Percentiles rank a stretch among this genome's conserved stretches.
Evolutionary conservation across 2,329 filamentous ascomycete species (phyloP).

Genomic region (Pseudogymnoascus sp.): DNA sequence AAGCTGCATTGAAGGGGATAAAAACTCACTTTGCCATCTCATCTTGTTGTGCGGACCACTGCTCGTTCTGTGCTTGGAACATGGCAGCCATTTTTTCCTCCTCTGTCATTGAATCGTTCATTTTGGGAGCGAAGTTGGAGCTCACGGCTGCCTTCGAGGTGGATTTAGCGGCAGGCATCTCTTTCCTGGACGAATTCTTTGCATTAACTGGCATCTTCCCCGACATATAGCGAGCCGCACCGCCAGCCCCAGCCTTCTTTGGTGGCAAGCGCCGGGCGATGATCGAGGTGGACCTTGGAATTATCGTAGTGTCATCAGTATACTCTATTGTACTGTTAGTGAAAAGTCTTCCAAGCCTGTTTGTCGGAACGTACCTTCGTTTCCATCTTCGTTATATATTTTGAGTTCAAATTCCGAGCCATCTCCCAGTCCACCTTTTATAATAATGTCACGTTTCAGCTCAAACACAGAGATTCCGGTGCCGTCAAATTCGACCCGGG

Average conservation of each 20-base stretch:
- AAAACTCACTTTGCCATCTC: slow-evolving; percentile 71
- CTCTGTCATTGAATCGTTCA: slow-evolving; percentile 78
- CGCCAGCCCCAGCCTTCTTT: slow-evolving; percentile 74
- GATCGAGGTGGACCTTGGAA: slow-evolving; percentile 88
- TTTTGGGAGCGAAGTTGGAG: slow-evolving; percentile 49
- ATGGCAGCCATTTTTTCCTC: slow-evolving; percentile 91
- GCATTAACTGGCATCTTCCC: slow-evolving; percentile 90
- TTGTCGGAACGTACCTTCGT: slow-evolving; percentile 64
- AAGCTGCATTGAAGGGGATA: slow-evolving; percentile 26
- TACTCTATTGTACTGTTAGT: slow-evolving; percentile 59
- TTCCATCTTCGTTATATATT: slow-evolving; percentile 87
- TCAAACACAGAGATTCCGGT: slow-evolving; percentile 98
- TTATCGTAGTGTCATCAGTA: slow-evolving; percentile 95
- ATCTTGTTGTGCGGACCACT: slow-evolving; percentile 90
- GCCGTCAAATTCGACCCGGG: slow-evolving; percentile 91
- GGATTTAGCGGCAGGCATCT: slow-evolving; percentile 52
- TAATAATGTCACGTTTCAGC: slow-evolving; percentile 97
- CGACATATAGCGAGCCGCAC: slow-evolving; percentile 89
- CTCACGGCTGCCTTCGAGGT: slow-evolving; percentile 47
- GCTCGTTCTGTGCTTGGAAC: slow-evolving; percentile 80
- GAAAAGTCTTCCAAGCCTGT: neutral
- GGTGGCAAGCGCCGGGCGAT: slow-evolving; percentile 83
- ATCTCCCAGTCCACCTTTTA: slow-evolving; percentile 85
- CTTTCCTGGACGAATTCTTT: slow-evolving; percentile 67
- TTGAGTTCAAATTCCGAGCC: slow-evolving; percentile 93